Evolutionary conservation across 805 yeast species (phyloP).

Genomic region (Spathaspora hagerdaliae): DNA sequence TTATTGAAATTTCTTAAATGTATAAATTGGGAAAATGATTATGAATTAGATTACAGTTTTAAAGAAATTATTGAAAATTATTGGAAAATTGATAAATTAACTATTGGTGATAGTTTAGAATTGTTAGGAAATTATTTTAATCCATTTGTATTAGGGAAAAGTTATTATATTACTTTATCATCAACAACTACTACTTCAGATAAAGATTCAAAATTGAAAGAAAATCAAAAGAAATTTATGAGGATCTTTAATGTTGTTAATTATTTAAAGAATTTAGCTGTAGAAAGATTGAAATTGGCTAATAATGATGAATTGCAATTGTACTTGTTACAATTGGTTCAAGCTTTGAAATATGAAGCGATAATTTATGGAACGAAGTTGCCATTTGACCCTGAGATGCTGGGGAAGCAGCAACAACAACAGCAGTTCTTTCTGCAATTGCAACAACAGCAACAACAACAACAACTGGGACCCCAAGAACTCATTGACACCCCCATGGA

Average conservation of each 20-base stretch:
- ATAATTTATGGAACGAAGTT: conserved; percentile 16
- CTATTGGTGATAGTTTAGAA: conserved; percentile 82
- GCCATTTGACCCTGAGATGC: not conserved
- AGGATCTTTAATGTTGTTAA: conserved; percentile 40
- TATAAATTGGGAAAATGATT: conserved; percentile 82
- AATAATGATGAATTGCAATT: conserved; percentile 75
- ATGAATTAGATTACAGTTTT: conserved; percentile 75
- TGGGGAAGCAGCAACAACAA: not conserved
- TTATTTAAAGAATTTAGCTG: conserved; percentile 82
- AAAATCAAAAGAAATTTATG: conserved; percentile 26
- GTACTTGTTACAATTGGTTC: conserved; percentile 85
- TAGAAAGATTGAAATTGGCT: conserved; percentile 73
- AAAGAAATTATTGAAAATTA: conserved; percentile 61
- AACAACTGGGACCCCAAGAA: too few species aligned
- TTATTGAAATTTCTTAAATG: conserved; percentile 82
- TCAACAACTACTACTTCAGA: not conserved
- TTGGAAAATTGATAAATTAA: conserved; percentile 62
- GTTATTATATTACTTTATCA: not conserved
- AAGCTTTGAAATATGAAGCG: conserved; percentile 79
- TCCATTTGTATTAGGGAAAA: conserved; percentile 31
- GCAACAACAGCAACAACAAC: too few species aligned
- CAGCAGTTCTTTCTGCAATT: too few species aligned
- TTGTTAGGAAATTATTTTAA: conserved; percentile 74
- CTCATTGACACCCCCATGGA: conserved; percentile 1
- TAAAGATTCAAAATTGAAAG: conserved; percentile 7